These are phyloP conservation scores for Lactuca saligna DNA, from an alignment of 129 eudicot species.

Conservation along the genomic window DNA sequence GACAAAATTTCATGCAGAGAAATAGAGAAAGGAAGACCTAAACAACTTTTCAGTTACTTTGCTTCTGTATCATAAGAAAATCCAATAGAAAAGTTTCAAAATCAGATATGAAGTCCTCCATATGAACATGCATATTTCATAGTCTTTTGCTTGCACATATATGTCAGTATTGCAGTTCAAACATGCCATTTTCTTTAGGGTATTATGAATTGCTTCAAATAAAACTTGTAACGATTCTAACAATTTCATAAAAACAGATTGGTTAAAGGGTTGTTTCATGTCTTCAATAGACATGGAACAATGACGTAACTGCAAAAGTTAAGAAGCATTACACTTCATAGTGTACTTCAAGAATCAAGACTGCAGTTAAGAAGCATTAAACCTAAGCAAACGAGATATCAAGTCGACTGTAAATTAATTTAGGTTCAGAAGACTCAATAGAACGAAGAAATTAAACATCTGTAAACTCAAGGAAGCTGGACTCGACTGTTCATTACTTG, in stretches of 20 bases:
- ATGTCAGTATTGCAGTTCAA: neutral
- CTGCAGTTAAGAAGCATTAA: neutral
- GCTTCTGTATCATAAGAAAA: neutral
- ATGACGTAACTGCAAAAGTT: neutral
- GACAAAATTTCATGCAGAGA: neutral
- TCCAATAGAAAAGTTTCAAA: neutral
- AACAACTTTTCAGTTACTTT: neutral
- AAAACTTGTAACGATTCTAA: neutral
- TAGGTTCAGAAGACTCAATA: neutral
- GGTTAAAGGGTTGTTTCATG: neutral
- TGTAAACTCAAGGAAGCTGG: neutral
- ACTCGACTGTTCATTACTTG: neutral
- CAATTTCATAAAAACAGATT: neutral
- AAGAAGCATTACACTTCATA: neutral
- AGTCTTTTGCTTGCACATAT: neutral
- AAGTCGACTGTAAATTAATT: neutral
- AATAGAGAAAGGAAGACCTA: neutral
- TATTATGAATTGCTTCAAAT: neutral
- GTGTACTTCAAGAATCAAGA: neutral
- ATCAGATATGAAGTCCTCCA: too few relatives aligned
- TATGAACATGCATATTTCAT: too few relatives aligned
- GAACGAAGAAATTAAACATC: neutral
- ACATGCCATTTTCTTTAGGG: neutral
- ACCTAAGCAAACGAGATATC: neutral
- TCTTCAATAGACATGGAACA: neutral